Evolutionary conservation across 352 stramenopile species (phyloP), one percentile per base, ranked within the genome.

Genomic region (Globisporangium parvum): DNA sequence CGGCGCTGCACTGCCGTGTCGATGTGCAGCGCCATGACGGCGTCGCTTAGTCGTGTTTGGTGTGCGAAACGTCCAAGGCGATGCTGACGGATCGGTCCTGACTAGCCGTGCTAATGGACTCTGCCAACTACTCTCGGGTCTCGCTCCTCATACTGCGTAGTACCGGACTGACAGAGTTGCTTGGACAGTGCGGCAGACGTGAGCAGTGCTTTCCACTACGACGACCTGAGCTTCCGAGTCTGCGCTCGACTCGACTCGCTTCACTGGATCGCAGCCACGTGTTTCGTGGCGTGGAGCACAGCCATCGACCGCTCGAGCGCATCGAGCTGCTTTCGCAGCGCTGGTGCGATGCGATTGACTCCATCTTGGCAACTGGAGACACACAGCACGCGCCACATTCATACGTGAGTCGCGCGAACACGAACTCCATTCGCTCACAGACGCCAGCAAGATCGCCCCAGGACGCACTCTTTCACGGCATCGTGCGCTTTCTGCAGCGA

Each of bases 271-370:
- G 41, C 41, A 26, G 18, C 41, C 9, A 47, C 41, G 41, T 12
- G 41, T 18, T 47, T 56, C n/a, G 33, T 31, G 41, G 33, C 41
- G 12, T 56, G 35, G 42, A 49, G 42, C 45, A 60, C 48, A 2
- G 51, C 55, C 3, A 70, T 49, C 14, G 66, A 62, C 40, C 21
- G 66, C 59, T 79, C 68, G 14, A 77, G 50, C 18, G 59, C 59
- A 10, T 66, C 57, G 35, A 82, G 64, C 48, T 82, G 69, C 9
- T 71, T 53, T 0, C 67, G 68, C 17, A 79, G 42, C 14, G 58
- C 61, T 12, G 69, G 72, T 5, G 70, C 57, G 17, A 79, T 59
- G 28, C 67, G 56, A 17, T 68, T 52, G n/a, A 71, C 53, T 44
- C 70, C 58, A 15, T 72, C 62, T 41, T 70, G 65, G 37, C 70